These are phyloP conservation scores for Boletus vinaceobasis DNA, from an alignment of 768 basidiomycete species.

Conservation along the genomic window DNA sequence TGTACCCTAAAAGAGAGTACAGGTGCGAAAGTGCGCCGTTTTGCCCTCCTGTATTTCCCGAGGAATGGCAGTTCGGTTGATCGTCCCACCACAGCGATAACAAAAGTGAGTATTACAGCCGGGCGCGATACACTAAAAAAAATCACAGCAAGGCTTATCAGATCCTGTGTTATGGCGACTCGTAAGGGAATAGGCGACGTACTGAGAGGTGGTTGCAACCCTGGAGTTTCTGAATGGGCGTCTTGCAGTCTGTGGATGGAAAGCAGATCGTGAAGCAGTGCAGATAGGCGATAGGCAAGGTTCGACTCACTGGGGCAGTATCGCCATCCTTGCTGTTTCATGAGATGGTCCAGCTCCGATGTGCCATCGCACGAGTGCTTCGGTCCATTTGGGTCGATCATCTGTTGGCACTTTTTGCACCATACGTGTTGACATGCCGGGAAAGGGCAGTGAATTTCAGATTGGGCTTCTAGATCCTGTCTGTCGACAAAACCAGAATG, in stretches of 20 bases:
- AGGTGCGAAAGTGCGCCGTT: slow-evolving; percentile 33
- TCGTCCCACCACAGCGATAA: slow-evolving; percentile 45
- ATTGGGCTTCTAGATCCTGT: slow-evolving; percentile 38
- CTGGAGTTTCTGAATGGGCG: slow-evolving; percentile 46
- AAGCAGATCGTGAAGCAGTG: not conserved
- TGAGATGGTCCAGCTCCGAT: slow-evolving; percentile 48
- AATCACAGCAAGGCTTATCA: not conserved
- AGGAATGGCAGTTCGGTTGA: slow-evolving; percentile 38
- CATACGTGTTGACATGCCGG: slow-evolving; percentile 48
- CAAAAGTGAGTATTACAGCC: slow-evolving; percentile 60
- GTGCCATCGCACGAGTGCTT: slow-evolving; percentile 58
- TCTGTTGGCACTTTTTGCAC: slow-evolving; percentile 58
- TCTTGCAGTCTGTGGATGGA: slow-evolving; percentile 37
- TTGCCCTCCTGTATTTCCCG: slow-evolving; percentile 32
- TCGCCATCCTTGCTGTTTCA: slow-evolving; percentile 56
- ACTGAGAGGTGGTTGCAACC: slow-evolving; percentile 64
- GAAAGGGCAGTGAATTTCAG: slow-evolving; percentile 48
- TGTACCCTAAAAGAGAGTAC: slow-evolving; percentile 19
- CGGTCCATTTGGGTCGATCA: slow-evolving; percentile 31
- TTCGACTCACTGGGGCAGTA: slow-evolving; percentile 51
- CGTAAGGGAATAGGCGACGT: slow-evolving; percentile 16
- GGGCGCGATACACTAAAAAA: slow-evolving; percentile 47
- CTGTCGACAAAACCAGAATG: slow-evolving; percentile 50
- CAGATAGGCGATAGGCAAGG: not conserved
- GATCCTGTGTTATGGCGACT: not conserved